These are phyloP conservation scores for Parascedosporium putredinis DNA, from an alignment of 2,329 filamentous ascomycete genomes.

Conservation along the genomic window DNA sequence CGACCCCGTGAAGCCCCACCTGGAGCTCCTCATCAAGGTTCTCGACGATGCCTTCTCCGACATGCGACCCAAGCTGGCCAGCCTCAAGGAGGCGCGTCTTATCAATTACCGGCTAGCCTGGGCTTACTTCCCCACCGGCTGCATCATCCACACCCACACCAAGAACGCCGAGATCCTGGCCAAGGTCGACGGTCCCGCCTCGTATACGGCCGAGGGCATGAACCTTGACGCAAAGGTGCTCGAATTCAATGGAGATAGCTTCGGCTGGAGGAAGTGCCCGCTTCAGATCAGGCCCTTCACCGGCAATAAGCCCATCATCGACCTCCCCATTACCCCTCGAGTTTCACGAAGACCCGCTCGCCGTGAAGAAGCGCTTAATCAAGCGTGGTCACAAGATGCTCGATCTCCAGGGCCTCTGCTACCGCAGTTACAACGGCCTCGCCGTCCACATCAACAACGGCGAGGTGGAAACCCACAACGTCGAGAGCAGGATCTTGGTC, in stretches of 20 bases:
- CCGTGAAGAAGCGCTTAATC: slow-evolving; percentile 19
- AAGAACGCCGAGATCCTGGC: slow-evolving; percentile 30
- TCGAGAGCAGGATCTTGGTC: slow-evolving; percentile 29
- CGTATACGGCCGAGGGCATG: slow-evolving; percentile 18
- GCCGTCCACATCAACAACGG: slow-evolving; percentile 19
- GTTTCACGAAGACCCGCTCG: slow-evolving; percentile 20
- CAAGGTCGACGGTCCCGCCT: slow-evolving; percentile 23
- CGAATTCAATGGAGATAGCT: slow-evolving; percentile 28
- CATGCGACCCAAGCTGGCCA: slow-evolving; percentile 23
- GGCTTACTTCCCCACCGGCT: slow-evolving; percentile 31
- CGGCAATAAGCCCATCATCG: slow-evolving; percentile 30
- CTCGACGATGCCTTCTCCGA: slow-evolving; percentile 33
- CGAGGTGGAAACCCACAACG: slow-evolving; percentile 22
- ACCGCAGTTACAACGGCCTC: slow-evolving; percentile 31
- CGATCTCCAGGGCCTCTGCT: slow-evolving; percentile 29
- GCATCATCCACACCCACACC: slow-evolving; percentile 26
- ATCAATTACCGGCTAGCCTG: slow-evolving; percentile 31
- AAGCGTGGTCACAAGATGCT: slow-evolving; percentile 28
- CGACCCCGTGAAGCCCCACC: slow-evolving; percentile 22
- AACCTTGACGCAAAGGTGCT: slow-evolving; percentile 23
- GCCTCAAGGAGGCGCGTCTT: slow-evolving; percentile 26
- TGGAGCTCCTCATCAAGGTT: slow-evolving; percentile 29
- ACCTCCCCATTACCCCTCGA: slow-evolving; percentile 29
- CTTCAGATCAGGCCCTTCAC: slow-evolving; percentile 22
- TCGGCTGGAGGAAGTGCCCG: slow-evolving; percentile 26